phyloP scores from a whole-genome alignment of 2,329 filamentous ascomycete species.

The Fusarium luffae region DNA sequence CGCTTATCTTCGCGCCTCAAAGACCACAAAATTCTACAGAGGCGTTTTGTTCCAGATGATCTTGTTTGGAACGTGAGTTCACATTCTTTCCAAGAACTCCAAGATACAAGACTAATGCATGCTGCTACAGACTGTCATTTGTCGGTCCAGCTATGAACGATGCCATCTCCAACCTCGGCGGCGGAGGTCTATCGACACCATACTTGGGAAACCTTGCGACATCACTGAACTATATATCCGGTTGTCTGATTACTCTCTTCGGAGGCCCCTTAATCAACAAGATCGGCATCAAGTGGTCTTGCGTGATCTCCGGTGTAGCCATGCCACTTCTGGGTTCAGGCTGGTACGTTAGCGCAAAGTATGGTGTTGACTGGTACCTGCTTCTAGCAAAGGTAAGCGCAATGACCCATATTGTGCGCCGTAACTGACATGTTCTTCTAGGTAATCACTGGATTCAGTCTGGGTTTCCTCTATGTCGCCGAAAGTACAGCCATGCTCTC shows the following conservation, averaged over 20 bases:
- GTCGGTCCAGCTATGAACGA: not conserved
- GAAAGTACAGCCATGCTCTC: conserved; percentile 1
- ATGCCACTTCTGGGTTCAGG: conserved; percentile 9
- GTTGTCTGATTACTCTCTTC: not conserved
- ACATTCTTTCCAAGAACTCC: not conserved
- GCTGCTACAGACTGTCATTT: not conserved
- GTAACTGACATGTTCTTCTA: not conserved
- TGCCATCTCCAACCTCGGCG: conserved; percentile 3
- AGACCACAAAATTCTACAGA: not conserved
- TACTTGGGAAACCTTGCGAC: not conserved
- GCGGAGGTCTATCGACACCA: not conserved
- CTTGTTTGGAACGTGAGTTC: not conserved
- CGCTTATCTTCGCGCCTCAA: not conserved
- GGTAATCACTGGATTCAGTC: not conserved
- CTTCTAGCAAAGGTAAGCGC: not conserved
- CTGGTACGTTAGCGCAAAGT: conserved; percentile 3
- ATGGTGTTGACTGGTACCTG: conserved; percentile 3
- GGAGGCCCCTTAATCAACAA: not conserved
- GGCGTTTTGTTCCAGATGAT: conserved; percentile 5
- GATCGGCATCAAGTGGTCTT: conserved; percentile 8
- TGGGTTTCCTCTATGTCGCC: not conserved
- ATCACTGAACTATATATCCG: not conserved
- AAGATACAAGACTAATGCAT: rapidly evolving
- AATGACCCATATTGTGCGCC: rapidly evolving
- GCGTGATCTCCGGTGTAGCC: not conserved